phyloP scores from a whole-genome alignment of 345 rosid species.

The Heritiera littoralis region DNA sequence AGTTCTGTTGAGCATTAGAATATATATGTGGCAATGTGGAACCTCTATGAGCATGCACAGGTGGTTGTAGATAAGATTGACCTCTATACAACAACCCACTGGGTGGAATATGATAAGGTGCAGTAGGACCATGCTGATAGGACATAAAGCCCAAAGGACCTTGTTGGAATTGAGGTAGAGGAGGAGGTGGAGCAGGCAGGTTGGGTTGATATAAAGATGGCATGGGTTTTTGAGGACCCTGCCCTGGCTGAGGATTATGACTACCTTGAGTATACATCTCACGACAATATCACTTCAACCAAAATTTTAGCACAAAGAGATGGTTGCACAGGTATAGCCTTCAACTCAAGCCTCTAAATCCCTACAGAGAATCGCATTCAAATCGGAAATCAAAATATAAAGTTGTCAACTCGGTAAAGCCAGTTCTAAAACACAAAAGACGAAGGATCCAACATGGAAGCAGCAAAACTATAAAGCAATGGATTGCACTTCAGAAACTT shows the following conservation, averaged over 20 bases:
- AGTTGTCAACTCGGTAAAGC: not conserved
- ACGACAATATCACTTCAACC: slow-evolving; percentile 3
- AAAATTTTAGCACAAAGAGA: not conserved
- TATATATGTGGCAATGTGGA: slow-evolving; percentile 29
- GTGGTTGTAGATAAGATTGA: slow-evolving; percentile 34
- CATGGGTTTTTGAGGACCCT: slow-evolving; percentile 36
- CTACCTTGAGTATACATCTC: slow-evolving; percentile 43
- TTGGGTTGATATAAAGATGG: slow-evolving; percentile 37
- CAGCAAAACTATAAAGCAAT: not conserved
- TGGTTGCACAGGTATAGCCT: not conserved
- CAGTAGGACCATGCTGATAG: slow-evolving; percentile 41
- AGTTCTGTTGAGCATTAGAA: slow-evolving; percentile 36
- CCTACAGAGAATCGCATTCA: not conserved
- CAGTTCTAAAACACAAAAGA: not conserved
- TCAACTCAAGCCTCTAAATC: slow-evolving; percentile 15
- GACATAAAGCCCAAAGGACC: slow-evolving; percentile 28
- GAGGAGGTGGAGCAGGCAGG: slow-evolving; percentile 31
- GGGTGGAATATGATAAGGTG: slow-evolving; percentile 37
- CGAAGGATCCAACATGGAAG: not conserved
- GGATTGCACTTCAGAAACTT: not conserved
- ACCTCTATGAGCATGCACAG: slow-evolving; percentile 30
- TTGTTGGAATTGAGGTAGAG: slow-evolving; percentile 33
- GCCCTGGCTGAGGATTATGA: slow-evolving; percentile 39
- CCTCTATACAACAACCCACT: not conserved
- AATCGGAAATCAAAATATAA: not conserved